Evolutionary conservation across 176 grass and related monocot genomes (phyloP).

Genomic region (Chloris gayana): DNA sequence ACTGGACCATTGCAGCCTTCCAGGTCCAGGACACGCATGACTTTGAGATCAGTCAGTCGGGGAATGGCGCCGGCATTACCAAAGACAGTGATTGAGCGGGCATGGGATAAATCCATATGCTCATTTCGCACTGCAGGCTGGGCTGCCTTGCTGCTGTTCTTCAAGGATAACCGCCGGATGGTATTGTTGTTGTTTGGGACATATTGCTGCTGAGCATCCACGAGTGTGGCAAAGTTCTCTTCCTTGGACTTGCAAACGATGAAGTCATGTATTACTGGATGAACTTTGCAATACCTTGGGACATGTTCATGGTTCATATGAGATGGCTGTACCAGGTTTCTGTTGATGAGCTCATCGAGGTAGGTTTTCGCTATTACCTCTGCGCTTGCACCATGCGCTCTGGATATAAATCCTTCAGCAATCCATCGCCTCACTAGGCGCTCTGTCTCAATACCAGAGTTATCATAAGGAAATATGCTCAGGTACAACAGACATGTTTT

Average conservation of each 20-base stretch:
- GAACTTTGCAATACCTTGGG: slow-evolving; percentile 28
- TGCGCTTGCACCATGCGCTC: neutral
- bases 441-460: slow-evolving; percentile 28
- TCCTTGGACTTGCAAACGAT: slow-evolving; percentile 45
- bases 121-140: neutral
- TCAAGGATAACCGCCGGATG: slow-evolving; percentile 42
- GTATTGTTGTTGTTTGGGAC: neutral
- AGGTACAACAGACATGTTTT: slow-evolving; percentile 48
- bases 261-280: slow-evolving; percentile 50
- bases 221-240: slow-evolving; percentile 48
- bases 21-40: slow-evolving; percentile 48
- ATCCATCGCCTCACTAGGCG: slow-evolving; percentile 45
- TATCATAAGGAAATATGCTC: slow-evolving; percentile 41
- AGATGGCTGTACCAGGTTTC: slow-evolving; percentile 34
- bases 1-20: slow-evolving; percentile 37
- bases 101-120: slow-evolving; percentile 36
- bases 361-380: slow-evolving; percentile 36
- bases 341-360: slow-evolving; percentile 46
- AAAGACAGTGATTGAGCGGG: slow-evolving; percentile 40
- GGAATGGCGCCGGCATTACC: neutral
- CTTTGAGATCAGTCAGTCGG: slow-evolving; percentile 22
- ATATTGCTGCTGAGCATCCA: slow-evolving; percentile 25
- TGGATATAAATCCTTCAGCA: slow-evolving; percentile 42
- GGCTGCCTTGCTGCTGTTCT: slow-evolving; percentile 19
- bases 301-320: slow-evolving; percentile 14